These are phyloP conservation scores for Penicillium paradoxum DNA, from an alignment of 495 filamentous ascomycete species.

Conservation along the genomic window DNA sequence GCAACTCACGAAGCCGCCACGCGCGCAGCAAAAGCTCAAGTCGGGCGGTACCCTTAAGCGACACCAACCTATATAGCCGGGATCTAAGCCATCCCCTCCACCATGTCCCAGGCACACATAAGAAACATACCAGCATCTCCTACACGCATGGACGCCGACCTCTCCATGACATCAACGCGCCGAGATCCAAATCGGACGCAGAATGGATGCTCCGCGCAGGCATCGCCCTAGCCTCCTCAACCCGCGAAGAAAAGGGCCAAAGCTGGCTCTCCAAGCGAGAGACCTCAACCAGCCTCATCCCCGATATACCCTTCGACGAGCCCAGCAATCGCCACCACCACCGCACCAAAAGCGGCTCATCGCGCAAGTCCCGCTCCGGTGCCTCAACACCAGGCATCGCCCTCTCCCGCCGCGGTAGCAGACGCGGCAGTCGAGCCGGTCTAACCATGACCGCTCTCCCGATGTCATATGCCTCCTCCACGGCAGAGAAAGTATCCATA, in stretches of 20 bases:
- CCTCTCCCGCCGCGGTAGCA: conserved; percentile 30
- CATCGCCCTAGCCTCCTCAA: conserved; percentile 61
- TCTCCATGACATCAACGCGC: conserved; percentile 8
- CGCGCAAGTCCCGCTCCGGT: conserved; percentile 31
- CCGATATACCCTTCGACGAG: conserved; percentile 28
- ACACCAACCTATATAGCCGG: conserved; percentile 32
- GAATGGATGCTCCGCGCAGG: conserved; percentile 76
- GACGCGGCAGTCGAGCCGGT: conserved; percentile 32
- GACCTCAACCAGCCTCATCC: conserved; percentile 63
- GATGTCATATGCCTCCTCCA: background rate
- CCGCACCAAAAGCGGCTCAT: conserved; percentile 22
- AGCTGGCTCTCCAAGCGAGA: conserved; percentile 69
- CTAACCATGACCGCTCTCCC: conserved; percentile 35
- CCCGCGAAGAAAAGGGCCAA: conserved; percentile 74
- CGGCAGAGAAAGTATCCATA: background rate
- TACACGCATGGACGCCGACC: conserved; percentile 8
- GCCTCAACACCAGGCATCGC: conserved; percentile 33
- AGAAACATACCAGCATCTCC: conserved; percentile 11
- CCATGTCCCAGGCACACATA: conserved; percentile 16
- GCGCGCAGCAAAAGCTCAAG: conserved; percentile 38
- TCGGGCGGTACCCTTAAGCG: conserved; percentile 26
- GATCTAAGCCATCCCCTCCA: conserved; percentile 22
- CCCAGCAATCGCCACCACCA: conserved; percentile 18
- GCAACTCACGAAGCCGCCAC: conserved; percentile 39
- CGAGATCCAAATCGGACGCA: conserved; percentile 38